These are phyloP conservation scores for Cyclotella baltica DNA, from an alignment of 108 stramenopile genomes.

Conservation along the genomic window DNA sequence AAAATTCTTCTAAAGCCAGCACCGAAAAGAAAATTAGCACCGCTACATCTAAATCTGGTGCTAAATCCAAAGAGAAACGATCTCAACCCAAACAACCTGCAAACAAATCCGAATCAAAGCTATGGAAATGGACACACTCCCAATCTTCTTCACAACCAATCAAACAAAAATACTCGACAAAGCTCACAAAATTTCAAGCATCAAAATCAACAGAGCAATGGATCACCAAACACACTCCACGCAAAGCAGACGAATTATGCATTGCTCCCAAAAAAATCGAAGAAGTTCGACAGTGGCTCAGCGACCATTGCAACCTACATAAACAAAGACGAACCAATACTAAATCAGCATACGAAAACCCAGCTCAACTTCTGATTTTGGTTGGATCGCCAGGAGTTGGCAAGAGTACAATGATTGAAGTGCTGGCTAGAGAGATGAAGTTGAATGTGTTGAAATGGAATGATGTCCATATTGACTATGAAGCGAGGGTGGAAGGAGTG, in stretches of 20 bases:
- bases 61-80: neutral
- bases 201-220: constrained; percentile 46
- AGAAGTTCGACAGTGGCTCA: constrained; percentile 65
- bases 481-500: neutral
- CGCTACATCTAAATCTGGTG: neutral
- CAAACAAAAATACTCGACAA: neutral
- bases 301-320: constrained; percentile 7
- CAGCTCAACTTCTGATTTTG: constrained; percentile 65
- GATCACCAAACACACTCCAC: constrained; percentile 75
- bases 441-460: constrained; percentile 69
- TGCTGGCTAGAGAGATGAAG: constrained; percentile 67
- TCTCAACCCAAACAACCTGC: neutral
- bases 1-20: neutral
- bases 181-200: neutral
- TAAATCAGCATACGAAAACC: constrained; percentile 1
- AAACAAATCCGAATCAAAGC: constrained; percentile 9
- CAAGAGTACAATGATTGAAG: constrained; percentile 70
- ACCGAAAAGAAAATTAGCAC: neutral
- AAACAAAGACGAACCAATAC: constrained; percentile 26
- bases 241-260: constrained; percentile 59
- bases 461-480: constrained; percentile 53
- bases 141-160: constrained; percentile 2
- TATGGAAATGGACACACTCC: constrained; percentile 10
- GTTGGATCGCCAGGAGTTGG: constrained; percentile 85
- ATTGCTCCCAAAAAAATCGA: constrained; percentile 89